Base-by-base conservation (phyloP, 306 rosid species). In the Citrullus amarus region DNA sequence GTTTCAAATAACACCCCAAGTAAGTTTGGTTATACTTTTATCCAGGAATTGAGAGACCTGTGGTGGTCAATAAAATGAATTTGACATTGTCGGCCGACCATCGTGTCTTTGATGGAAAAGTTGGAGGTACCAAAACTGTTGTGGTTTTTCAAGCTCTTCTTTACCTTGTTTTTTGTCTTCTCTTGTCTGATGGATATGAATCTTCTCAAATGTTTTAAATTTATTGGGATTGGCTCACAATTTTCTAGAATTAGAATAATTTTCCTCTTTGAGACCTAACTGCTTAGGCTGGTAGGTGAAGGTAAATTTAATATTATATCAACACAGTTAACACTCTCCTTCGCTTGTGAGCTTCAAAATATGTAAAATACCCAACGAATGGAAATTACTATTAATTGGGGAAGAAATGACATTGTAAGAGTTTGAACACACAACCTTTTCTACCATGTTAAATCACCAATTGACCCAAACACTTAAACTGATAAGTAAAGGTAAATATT, bases 51-150 rank as follows among this genome's bases (percentile, higher is more conserved):
- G 99, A 95, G 89, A 86, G 82, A 85, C 97, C 97, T 32, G 85
- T 89, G 20, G 88, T 87, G 74, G 85, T 83, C 83, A 90, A 81
- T 18, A 89, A 91, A 86, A 87, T 95, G 97, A 92, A 79, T 86
- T 71, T 95, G 77, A 95, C 97, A 7, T 81, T 95, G 81, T 92
- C 99, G 1, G 97, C 97, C 5, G 99, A 95, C 85, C 97, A 92
- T 82, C 99, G 97, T 2, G 91, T 95, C 54, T 92, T 91, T 58
- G 96, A 95, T 65, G 99, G 97, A 70, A 88, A 95, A 90, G 97
- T 95, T 81, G 97, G 93, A 86, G 97, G 99, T 95, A 88, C 59
- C 55, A 43, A 73, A 65, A 57, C 13, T n/a, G 66, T 18, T 44
- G 14, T 43, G 6, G 56, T 30, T 48, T 71, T 46, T 71, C 58